These are phyloP conservation scores for Tuber magnatum DNA, from an alignment of 495 filamentous ascomycete genomes.

Conservation along the genomic window DNA sequence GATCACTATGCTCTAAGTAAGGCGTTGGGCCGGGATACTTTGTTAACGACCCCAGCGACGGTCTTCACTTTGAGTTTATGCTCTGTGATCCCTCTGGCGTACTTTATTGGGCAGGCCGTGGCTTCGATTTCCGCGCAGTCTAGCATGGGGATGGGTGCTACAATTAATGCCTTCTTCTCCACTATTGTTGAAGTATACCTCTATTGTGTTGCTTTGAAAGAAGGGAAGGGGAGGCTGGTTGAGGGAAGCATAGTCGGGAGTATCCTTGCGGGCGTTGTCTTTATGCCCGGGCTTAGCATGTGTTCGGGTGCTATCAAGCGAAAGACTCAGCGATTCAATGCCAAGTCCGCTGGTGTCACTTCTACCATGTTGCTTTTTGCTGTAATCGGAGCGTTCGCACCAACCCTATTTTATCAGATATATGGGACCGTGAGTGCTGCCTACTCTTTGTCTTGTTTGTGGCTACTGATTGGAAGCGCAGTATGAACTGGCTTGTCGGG, in stretches of 20 bases:
- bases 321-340: conserved; percentile 98
- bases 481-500: conserved; percentile 87
- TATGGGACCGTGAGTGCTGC: conserved; percentile 72
- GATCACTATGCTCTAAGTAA: conserved; percentile 74
- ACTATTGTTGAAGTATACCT: conserved; percentile 97
- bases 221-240: conserved; percentile 87
- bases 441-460: neutral
- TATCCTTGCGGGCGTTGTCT: conserved; percentile 93
- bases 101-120: conserved; percentile 98
- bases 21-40: conserved; percentile 55
- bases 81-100: conserved; percentile 94
- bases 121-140: conserved; percentile 99
- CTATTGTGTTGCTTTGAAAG: conserved; percentile 86
- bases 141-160: conserved; percentile 98
- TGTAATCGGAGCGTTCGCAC: conserved; percentile 92
- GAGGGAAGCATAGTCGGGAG: conserved; percentile 96
- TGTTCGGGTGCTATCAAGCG: conserved; percentile 96
- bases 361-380: conserved; percentile 98
- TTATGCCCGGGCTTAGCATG: conserved; percentile 96
- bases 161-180: conserved; percentile 98
- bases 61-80: conserved; percentile 78
- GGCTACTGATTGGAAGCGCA: conserved; percentile 45
- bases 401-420: conserved; percentile 98
- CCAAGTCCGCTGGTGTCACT: conserved; percentile 91
- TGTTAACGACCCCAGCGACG: conserved; percentile 70